These are phyloP conservation scores for Bocquillonia castaneifolia DNA, from an alignment of 441 rosid genomes.

Conservation along the genomic window DNA sequence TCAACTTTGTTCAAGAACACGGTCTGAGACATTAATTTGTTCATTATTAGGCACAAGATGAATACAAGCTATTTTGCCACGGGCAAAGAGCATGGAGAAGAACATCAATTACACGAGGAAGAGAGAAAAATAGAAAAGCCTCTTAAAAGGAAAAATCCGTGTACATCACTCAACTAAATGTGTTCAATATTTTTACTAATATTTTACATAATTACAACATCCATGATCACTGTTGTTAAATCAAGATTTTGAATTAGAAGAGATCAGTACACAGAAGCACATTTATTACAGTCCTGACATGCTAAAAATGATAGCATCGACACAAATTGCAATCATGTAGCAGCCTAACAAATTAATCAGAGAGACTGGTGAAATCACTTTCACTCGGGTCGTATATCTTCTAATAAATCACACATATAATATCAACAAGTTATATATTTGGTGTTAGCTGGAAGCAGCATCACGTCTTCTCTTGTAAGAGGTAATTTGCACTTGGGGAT, in stretches of 20 bases:
- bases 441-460: conserved; percentile 28
- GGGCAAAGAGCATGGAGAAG: too few species aligned
- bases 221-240: neutral
- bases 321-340: conserved; percentile 2
- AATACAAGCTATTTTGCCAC: too few species aligned
- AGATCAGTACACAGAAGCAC: neutral
- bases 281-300: neutral
- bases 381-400: conserved; percentile 16
- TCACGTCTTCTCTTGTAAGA: conserved; percentile 19
- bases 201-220: neutral
- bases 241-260: neutral
- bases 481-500: conserved; percentile 17
- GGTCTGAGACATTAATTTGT: too few species aligned
- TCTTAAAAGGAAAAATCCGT: too few species aligned
- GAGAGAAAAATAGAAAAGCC: too few species aligned
- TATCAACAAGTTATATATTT: conserved; percentile 26
- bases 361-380: conserved; percentile 10
- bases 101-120: too few species aligned
- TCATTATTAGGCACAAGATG: too few species aligned
- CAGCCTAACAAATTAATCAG: conserved; percentile 23
- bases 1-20: too few species aligned
- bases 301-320: neutral
- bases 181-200: neutral
- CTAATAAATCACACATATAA: conserved; percentile 32
- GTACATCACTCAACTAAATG: neutral